Evolutionary conservation across 2,329 filamentous ascomycete species (phyloP), one percentile per base, ranked within the genome.

Genomic region (Penicillium sp.): DNA sequence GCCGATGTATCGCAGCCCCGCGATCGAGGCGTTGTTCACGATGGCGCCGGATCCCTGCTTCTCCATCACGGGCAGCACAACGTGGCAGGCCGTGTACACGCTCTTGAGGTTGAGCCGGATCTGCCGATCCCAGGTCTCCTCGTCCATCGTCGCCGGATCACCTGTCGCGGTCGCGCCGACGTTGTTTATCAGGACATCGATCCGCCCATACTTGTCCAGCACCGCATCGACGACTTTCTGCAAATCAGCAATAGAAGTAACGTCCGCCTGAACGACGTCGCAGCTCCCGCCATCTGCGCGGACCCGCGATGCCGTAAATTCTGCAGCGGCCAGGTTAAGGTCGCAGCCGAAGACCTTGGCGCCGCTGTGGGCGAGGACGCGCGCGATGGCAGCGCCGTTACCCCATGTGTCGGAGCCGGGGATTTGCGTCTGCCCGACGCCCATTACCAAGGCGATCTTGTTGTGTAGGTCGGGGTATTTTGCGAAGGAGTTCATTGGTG

Each of bases 161-260:
- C 85, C 85, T 0, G 80, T 81, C 61, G 87, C 84, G 0, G 82
- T 84, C 56, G 81, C 81, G 2, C 86, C 87, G 3, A 88, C 86
- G 56, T 88, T 88, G 65, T 87, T 87, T 17, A 89, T 71, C 0
- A 89, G 74, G 23, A 89, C 84, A 64, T 89, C 86, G 57, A 88
- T 83, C 6, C 83, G 79, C 8, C 85, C 84, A 63, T 87, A 81
- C 45, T 81, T 82, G 0, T 76, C 69, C 19, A 86, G 68, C 49
- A 85, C 87, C 0, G 80, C 79, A 38, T 84, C 80, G 3, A 88
- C 81, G 0, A 88, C 70, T 1, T 51, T 53, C 64, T 85, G 82
- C 69, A 87, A 85, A 17, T 84, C 83, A 0, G 73, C 69, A 0
- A 82, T 79, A 6, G 82, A 81, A 0, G 85, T 88, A 2, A 86